Conservation (phyloP, 345 rosid species). For the thale cress (Arabidopsis thaliana) region DNA sequence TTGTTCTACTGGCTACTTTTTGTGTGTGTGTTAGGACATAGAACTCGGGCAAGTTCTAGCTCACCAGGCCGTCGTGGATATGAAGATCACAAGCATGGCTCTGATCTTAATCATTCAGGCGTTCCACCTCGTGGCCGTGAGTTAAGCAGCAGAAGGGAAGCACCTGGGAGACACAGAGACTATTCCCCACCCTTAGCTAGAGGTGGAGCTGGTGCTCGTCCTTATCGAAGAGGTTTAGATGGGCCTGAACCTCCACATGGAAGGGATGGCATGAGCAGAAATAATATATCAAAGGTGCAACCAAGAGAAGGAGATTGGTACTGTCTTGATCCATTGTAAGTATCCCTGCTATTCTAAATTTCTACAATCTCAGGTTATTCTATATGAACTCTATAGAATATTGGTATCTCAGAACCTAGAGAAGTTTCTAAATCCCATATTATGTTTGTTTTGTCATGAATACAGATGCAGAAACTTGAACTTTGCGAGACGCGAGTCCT, state of each 20-base stretch:
- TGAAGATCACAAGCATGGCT: slow-evolving; percentile 61
- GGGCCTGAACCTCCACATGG: slow-evolving; percentile 69
- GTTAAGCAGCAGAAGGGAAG: slow-evolving; percentile 61
- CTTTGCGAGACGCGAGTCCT: slow-evolving; percentile 80
- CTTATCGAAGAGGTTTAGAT: slow-evolving; percentile 64
- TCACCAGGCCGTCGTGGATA: slow-evolving; percentile 70
- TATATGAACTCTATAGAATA: background rate
- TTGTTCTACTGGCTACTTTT: slow-evolving; percentile 36
- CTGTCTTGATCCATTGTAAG: slow-evolving; percentile 75
- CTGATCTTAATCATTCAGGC: slow-evolving; percentile 64
- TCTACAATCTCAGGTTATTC: slow-evolving; percentile 2
- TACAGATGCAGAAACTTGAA: slow-evolving; percentile 81
- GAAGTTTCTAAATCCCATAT: slow-evolving; percentile 3
- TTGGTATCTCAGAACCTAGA: background rate
- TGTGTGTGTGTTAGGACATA: slow-evolving; percentile 62
- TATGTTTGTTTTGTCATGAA: slow-evolving; percentile 2
- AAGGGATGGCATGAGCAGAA: slow-evolving; percentile 59
- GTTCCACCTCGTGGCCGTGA: slow-evolving; percentile 59
- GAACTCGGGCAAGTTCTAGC: slow-evolving; percentile 76
- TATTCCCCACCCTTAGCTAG: slow-evolving; percentile 67
- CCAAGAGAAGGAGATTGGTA: slow-evolving; percentile 97
- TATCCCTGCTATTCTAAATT: slow-evolving; percentile 17
- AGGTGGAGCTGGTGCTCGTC: slow-evolving; percentile 72
- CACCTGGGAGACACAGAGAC: slow-evolving; percentile 67
- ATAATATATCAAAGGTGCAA: slow-evolving; percentile 67